A percentile compares a stretch with the other conserved stretches of the same genome.
These are phyloP conservation scores for Glomus cerebriforme DNA, from an alignment of 192 early-diverging fungal genomes.

Conservation along the genomic window DNA sequence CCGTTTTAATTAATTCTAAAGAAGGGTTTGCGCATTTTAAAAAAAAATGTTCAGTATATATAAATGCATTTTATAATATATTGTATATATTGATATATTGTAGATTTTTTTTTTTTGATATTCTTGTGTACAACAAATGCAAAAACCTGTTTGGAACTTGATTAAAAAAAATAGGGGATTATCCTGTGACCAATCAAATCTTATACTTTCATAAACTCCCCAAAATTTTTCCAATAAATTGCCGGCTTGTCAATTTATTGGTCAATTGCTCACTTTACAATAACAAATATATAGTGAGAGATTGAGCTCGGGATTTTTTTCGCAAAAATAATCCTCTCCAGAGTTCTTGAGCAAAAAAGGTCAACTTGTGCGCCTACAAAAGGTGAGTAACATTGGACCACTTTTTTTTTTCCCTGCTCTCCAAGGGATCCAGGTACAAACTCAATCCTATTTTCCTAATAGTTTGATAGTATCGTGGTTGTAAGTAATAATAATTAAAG, in stretches of 20 bases:
- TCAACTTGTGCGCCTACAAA: conserved; percentile 15
- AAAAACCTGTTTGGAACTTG: conserved; percentile 8
- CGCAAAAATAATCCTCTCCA: background rate
- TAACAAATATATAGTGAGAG: conserved; percentile 13
- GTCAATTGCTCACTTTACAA: background rate
- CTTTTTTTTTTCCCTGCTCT: conserved; percentile 20
- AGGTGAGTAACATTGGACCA: conserved; percentile 28
- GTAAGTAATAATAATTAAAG: too few relatives aligned
- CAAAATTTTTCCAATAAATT: background rate
- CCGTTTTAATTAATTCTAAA: conserved; percentile 5
- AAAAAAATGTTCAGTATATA: background rate
- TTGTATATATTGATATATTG: background rate
- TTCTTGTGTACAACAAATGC: background rate
- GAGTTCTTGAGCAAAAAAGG: conserved; percentile 23
- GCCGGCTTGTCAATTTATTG: background rate
- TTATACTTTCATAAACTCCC: background rate
- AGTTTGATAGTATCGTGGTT: conserved; percentile 3
- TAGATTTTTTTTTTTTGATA: background rate
- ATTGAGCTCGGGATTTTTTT: conserved; percentile 6
- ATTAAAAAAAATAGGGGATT: background rate
- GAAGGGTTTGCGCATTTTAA: background rate
- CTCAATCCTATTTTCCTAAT: conserved; percentile 19
- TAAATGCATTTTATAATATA: background rate
- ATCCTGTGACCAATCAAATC: background rate
- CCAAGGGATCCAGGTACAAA: conserved; percentile 25